Base-by-base conservation (phyloP, 2,329 filamentous ascomycete genomes). In the Aspergillus texensis region DNA sequence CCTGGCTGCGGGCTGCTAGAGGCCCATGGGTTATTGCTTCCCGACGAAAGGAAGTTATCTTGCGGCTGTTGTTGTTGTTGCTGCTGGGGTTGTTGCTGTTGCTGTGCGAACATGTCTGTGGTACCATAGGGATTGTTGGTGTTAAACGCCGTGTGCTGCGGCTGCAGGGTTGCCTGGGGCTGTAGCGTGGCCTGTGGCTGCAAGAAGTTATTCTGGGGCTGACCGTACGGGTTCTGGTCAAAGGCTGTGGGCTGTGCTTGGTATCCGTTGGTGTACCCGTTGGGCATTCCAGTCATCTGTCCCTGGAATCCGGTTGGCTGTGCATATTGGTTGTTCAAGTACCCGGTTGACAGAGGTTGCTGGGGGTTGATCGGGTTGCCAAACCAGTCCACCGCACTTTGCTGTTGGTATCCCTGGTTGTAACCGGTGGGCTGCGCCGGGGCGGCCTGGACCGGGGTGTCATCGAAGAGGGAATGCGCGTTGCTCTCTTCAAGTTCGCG, bases 321-420 rank as follows among this genome's bases (percentile, higher is more conserved):
- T 52, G 87, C 85, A 73, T 90, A 90, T 65, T 88, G 86, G 70
- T 87, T 89, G 78, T 89, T 89, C 67, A 90, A 78, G 72, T 84
- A 90, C 6, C 88, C 88, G 16, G 88, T 91, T 60, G 83, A 85
- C 77, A 94, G 89, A 69, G 90, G 82, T 68, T 85, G 85, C 76
- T 92, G 90, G 72, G 88, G 89, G 63, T 94, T 92, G 72, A 98
- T 90, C 14, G 94, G 93, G 78, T 99, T 99, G 63, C 94, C 95
- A 72, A 96, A 95, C 88, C 96, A 98, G 79, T 99, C 95, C 21
- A 99, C 95, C 14, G 93, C 92, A 62, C 91, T 91, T 75, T 97
- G 94, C 80, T 99, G 95, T 81, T 98, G 94, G 74, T 99, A 99
- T 54, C 94, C 94, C 80, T 97, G 94, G 79, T 97, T 98, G 82